A percentile compares a stretch with the other conserved stretches of the same genome.
phyloP scores from a whole-genome alignment of 1,284 basidiomycete species.

The Sphagnurus paluster region DNA sequence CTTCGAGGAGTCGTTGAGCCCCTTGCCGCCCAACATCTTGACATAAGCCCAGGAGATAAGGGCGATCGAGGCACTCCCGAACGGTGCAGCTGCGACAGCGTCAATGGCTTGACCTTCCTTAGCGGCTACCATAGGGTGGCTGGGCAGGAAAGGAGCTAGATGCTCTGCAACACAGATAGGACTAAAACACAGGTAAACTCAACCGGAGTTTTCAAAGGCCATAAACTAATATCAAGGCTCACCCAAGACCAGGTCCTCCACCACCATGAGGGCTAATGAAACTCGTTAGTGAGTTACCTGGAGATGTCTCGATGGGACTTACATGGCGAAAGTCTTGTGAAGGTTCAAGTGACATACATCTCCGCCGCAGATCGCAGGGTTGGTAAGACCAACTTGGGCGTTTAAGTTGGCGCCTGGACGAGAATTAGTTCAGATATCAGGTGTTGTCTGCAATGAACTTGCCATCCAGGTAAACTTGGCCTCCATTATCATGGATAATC shows the following conservation, averaged over 20 bases:
- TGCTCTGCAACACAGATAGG: conserved; percentile 96
- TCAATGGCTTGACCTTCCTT: conserved; percentile 78
- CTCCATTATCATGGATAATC: conserved; percentile 93
- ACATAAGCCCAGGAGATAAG: conserved; percentile 98
- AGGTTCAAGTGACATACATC: conserved; percentile 98
- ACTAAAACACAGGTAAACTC: no score
- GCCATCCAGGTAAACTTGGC: conserved; percentile 97
- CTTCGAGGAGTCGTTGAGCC: conserved; percentile 84
- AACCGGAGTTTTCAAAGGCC: conserved; percentile 1
- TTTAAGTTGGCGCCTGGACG: conserved; percentile 84
- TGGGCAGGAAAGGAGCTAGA: conserved; percentile 92
- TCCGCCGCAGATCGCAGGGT: conserved; percentile 93
- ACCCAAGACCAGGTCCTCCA: conserved; percentile 94
- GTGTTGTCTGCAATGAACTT: conserved; percentile 10
- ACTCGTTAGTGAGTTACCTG: conserved; percentile 10
- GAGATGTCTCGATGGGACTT: conserved; percentile 22
- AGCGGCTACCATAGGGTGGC: conserved; percentile 78
- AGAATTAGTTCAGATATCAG: neutral
- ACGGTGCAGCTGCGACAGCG: conserved; percentile 91
- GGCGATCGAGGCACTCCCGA: conserved; percentile 92
- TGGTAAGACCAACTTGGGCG: conserved; percentile 93
- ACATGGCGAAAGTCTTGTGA: conserved; percentile 96
- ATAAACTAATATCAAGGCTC: conserved; percentile 22
- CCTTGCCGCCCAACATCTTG: conserved; percentile 95
- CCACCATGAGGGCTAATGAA: conserved; percentile 86